These are phyloP conservation scores for Tetradesmus lagerheimii DNA, from an alignment of 139 green algal genomes.

Conservation along the genomic window DNA sequence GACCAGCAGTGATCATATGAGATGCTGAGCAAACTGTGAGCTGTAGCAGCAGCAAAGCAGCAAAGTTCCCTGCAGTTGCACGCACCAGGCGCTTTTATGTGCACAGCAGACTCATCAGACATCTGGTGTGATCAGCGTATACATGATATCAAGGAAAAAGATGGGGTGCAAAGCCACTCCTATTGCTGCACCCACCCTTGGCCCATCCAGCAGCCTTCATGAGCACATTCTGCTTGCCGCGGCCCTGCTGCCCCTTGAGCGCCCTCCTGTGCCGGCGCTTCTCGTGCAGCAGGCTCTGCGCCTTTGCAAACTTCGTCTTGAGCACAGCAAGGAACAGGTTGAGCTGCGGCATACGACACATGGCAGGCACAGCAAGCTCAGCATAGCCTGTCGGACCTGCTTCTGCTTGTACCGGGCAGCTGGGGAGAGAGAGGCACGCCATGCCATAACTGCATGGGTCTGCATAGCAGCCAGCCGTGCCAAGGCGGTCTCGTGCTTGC, in stretches of 20 bases:
- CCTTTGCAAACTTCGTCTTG: slow-evolving; percentile 86
- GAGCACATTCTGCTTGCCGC: slow-evolving; percentile 35
- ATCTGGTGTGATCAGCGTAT: too few species aligned
- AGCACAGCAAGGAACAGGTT: slow-evolving; percentile 90
- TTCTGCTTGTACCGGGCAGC: neutral
- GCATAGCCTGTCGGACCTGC: neutral
- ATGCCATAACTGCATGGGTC: too few species aligned
- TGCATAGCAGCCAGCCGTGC: too few species aligned
- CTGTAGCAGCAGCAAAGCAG: too few species aligned
- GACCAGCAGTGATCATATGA: too few species aligned
- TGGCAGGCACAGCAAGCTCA: neutral
- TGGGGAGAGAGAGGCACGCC: too few species aligned
- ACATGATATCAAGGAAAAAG: too few species aligned
- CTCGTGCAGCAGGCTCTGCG: slow-evolving; percentile 73
- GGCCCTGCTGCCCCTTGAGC: neutral
- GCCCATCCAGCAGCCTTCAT: neutral
- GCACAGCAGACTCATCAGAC: too few species aligned
- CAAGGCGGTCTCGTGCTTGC: too few species aligned
- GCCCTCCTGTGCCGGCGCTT: slow-evolving; percentile 38
- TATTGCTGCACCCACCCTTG: neutral
- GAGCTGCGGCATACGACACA: slow-evolving; percentile 56
- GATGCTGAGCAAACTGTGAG: too few species aligned
- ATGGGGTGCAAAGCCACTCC: neutral
- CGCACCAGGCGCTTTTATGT: too few species aligned
- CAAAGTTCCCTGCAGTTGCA: too few species aligned